Base-by-base conservation (phyloP, 495 filamentous ascomycete species). In the Penicillium turbatum region DNA sequence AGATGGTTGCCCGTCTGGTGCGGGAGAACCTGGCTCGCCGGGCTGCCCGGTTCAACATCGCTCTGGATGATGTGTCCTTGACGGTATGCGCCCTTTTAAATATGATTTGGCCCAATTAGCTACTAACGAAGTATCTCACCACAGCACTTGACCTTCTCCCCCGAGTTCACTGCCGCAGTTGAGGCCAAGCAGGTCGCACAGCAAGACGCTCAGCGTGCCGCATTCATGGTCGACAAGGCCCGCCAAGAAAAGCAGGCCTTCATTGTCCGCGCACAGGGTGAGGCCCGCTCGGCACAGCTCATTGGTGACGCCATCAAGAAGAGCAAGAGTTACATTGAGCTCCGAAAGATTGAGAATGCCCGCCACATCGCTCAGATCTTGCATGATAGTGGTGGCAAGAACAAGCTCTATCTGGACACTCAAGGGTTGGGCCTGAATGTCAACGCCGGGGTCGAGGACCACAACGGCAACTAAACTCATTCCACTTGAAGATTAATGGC, bases 271-370 rank as follows among this genome's bases (percentile, higher is more conserved):
- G 93, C 93, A 12, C 95, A 97, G 82, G 93, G 93, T 91, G 93
- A 98, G 75, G 93, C 93, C 37, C 89, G 93, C 60, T 97, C 93
- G 41, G 93, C 93, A 30, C 90, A 98, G 72, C 87, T 98, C 42
- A 96, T 98, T 62, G 93, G 93, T 71, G 93, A 98, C 37, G 93
- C 93, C 31, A 96, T 98, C 83, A 97, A 98, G 86, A 97, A 98
- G 84, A 92, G 82, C 72, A 86, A 90, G 73, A 88, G 87, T 53
- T 98, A 98, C 69, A 88, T 98, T 52, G 93, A 97, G 73, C 81
- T 98, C 63, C 87, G 92, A 70, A 89, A 91, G 79, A 95, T 98
- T 65, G 93, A 98, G 79, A 98, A 96, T 63, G 93, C 93, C 0
- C 81, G 88, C 61, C 81, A 83, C 16, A 95, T 98, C 68, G 95